Percentiles rank a stretch among this genome's conserved stretches.
These are phyloP conservation scores for Grosmannia serpens DNA, from an alignment of 2,329 filamentous ascomycete species.

Conservation along the genomic window DNA sequence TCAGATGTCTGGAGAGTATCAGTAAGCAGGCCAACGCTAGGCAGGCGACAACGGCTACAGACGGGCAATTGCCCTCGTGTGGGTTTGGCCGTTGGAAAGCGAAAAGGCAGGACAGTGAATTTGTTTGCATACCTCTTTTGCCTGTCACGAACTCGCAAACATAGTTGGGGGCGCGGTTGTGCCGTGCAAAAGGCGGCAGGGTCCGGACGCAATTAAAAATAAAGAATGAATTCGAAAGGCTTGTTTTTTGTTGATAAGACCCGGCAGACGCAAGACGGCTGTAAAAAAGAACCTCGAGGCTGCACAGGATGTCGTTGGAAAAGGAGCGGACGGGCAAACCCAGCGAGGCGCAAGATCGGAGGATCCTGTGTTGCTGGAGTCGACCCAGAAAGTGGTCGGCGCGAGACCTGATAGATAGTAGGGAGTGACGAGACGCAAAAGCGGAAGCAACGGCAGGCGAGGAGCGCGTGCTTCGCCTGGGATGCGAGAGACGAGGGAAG, in stretches of 20 bases:
- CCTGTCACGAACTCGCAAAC: neutral
- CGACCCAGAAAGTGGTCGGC: constrained; percentile 31
- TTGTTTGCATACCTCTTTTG: neutral
- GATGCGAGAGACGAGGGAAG: constrained; percentile 29
- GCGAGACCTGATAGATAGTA: neutral
- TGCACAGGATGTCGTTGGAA: neutral
- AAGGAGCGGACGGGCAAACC: constrained; percentile 51
- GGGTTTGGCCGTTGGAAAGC: neutral
- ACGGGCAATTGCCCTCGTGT: neutral
- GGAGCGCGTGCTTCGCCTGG: neutral
- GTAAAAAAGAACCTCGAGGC: neutral
- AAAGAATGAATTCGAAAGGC: neutral
- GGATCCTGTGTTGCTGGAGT: constrained; percentile 32
- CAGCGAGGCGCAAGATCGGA: constrained; percentile 35
- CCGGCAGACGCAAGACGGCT: neutral
- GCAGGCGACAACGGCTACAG: neutral
- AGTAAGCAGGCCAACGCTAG: constrained; percentile 1
- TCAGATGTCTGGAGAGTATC: neutral
- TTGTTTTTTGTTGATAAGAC: neutral
- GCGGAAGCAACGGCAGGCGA: neutral
- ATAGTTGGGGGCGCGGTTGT: neutral
- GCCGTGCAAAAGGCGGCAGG: neutral
- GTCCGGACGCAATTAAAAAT: neutral
- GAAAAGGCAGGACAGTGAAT: neutral
- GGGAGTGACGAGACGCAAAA: neutral